A percentile compares a stretch with the other conserved stretches of the same genome.
Conservation (phyloP, 495 filamentous ascomycete genomes). For the Baudoinia panamericana region DNA sequence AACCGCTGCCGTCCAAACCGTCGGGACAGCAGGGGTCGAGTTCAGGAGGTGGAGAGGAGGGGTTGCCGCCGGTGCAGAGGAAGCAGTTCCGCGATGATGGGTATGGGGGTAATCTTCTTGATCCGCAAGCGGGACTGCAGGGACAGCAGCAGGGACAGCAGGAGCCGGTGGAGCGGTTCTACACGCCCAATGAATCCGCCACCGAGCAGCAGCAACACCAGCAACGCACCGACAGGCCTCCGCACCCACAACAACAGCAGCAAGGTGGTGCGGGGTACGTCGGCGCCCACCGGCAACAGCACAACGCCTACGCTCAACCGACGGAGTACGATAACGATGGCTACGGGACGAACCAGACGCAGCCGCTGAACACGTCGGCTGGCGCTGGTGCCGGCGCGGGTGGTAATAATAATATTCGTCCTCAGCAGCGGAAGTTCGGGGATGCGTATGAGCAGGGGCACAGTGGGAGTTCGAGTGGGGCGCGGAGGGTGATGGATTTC, state of each 20-base stretch:
- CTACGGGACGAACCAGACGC: conserved; percentile 4
- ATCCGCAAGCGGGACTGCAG: conserved; percentile 7
- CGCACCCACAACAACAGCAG: not conserved
- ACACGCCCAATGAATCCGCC: conserved; percentile 12
- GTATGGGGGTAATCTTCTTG: conserved; percentile 10
- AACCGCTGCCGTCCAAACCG: conserved; percentile 10
- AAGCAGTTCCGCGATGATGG: conserved; percentile 20
- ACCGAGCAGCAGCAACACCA: conserved; percentile 4
- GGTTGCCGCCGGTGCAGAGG: conserved; percentile 6
- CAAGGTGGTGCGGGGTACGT: not conserved
- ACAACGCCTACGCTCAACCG: no score
- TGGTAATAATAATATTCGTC: conserved; percentile 24
- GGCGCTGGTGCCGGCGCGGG: not conserved
- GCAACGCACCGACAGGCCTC: not conserved
- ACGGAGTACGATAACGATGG: not conserved
- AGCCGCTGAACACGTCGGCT: not conserved
- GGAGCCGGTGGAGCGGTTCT: conserved; percentile 17
- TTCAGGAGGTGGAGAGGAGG: no score
- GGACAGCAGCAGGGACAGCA: conserved; percentile 5
- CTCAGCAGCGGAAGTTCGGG: conserved; percentile 55
- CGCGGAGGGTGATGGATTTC: conserved; percentile 93
- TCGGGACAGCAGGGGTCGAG: not conserved
- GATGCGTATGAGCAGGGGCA: conserved; percentile 83
- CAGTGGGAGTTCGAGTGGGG: conserved; percentile 70
- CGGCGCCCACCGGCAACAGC: no score